phyloP scores from a whole-genome alignment of 441 rosid species.

The Aquilaria agallochum region DNA sequence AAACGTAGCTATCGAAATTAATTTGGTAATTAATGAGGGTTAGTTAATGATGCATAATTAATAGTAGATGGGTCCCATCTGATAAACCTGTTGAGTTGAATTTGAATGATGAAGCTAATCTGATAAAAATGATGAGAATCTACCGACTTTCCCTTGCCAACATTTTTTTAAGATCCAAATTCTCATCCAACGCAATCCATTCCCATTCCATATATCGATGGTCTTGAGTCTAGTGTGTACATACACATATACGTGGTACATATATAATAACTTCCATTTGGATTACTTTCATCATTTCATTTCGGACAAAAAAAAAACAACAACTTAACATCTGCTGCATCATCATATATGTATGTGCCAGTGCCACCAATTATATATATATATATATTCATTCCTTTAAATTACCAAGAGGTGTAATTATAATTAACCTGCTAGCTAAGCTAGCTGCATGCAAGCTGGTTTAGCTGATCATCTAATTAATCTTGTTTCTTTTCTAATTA shows the following conservation, averaged over 20 bases:
- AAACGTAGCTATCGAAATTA: too few species aligned
- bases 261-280: not conserved
- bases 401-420: too few species aligned
- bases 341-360: not conserved
- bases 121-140: conserved; percentile 30
- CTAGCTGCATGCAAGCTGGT: too few species aligned
- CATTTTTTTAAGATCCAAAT: not conserved
- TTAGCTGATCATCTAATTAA: too few species aligned
- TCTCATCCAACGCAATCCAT: not conserved
- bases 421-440: too few species aligned
- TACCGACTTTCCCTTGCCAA: conserved; percentile 39
- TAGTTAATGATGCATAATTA: conserved; percentile 25
- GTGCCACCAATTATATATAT: too few species aligned
- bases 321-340: conserved; percentile 23
- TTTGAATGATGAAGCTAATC: conserved; percentile 32
- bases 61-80: conserved; percentile 28
- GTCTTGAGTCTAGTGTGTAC: too few species aligned
- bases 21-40: not conserved
- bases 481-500: too few species aligned
- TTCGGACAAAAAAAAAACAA: conserved; percentile 18
- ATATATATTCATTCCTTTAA: too few species aligned
- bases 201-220: too few species aligned
- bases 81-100: conserved; percentile 11
- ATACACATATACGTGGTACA: not conserved
- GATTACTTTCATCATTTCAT: conserved; percentile 20